A percentile compares a stretch with the other conserved stretches of the same genome.
These are phyloP conservation scores for Berkeleyomyces basicola DNA, from an alignment of 2,329 filamentous ascomycete species.

Conservation along the genomic window DNA sequence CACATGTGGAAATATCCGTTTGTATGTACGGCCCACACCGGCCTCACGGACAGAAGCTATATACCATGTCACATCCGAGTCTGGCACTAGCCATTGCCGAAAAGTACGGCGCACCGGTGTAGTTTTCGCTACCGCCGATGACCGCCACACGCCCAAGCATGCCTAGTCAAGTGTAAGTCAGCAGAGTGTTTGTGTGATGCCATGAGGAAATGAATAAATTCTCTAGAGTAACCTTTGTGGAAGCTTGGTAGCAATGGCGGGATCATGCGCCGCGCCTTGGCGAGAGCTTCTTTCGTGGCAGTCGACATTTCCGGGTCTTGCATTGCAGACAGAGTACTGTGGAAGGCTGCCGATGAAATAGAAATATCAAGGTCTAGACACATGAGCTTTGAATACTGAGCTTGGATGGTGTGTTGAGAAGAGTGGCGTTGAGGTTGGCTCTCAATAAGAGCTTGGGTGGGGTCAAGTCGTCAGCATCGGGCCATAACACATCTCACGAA, in stretches of 20 bases:
- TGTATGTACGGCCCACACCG: too few relatives aligned
- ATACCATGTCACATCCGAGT: conserved; percentile 78
- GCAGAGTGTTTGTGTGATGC: neutral
- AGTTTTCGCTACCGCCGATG: conserved; percentile 88
- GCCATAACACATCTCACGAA: neutral
- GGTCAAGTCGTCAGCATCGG: neutral
- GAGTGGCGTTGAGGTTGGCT: neutral
- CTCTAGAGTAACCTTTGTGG: conserved; percentile 58
- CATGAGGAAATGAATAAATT: neutral
- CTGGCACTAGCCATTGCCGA: conserved; percentile 91
- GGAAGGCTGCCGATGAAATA: too few relatives aligned
- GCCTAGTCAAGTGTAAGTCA: neutral
- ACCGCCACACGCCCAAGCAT: conserved; percentile 62
- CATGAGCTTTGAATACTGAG: too few relatives aligned
- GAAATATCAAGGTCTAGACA: too few relatives aligned
- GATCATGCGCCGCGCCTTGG: conserved; percentile 74
- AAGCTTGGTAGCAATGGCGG: conserved; percentile 91
- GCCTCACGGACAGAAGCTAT: conserved; percentile 11
- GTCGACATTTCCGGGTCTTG: conserved; percentile 38
- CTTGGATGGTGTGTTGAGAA: neutral
- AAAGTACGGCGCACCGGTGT: conserved; percentile 95
- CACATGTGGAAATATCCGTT: too few relatives aligned
- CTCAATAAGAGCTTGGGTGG: neutral
- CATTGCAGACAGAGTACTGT: neutral
- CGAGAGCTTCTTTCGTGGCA: conserved; percentile 57